Conservation (phyloP, 805 yeast genomes). For the Candida hungchunana region DNA sequence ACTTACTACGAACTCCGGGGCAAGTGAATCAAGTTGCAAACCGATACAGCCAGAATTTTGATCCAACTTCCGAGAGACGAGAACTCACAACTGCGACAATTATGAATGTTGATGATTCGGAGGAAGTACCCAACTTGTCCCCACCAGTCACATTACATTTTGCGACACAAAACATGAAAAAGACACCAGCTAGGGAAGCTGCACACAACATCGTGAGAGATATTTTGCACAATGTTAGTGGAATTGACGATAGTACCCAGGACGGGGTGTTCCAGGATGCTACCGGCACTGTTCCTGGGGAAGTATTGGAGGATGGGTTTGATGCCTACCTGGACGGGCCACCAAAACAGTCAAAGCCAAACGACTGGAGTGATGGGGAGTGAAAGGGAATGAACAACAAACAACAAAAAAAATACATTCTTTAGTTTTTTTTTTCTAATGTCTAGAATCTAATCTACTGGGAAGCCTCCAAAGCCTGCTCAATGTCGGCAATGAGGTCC, state of each 20-base stretch:
- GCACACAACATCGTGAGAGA: conserved; percentile 25
- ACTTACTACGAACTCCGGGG: conserved; percentile 28
- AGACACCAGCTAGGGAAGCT: conserved; percentile 23
- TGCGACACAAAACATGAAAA: conserved; percentile 8
- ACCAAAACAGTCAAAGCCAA: not conserved
- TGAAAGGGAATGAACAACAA: no score
- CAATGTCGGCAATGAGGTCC: conserved; percentile 68
- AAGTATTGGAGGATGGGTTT: conserved; percentile 18
- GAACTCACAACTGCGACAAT: not conserved
- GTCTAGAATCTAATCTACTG: no score
- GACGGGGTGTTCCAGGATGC: conserved; percentile 13
- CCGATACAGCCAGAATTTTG: conserved; percentile 15
- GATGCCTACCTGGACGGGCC: conserved; percentile 24
- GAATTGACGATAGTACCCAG: conserved; percentile 20
- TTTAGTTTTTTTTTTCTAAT: no score
- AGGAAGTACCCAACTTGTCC: conserved; percentile 20
- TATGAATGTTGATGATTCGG: conserved; percentile 23
- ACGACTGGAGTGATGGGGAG: conserved; percentile 23
- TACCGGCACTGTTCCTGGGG: conserved; percentile 3
- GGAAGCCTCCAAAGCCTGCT: conserved; percentile 51
- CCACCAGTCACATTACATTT: conserved; percentile 26
- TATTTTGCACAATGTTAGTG: conserved; percentile 24
- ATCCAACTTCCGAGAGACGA: not conserved
- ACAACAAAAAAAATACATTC: no score
- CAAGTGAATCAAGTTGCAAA: conserved; percentile 17